Percentiles rank a stretch among this genome's conserved stretches.
phyloP scores from a whole-genome alignment of 2,329 filamentous ascomycete species.

The Mycogone perniciosa region DNA sequence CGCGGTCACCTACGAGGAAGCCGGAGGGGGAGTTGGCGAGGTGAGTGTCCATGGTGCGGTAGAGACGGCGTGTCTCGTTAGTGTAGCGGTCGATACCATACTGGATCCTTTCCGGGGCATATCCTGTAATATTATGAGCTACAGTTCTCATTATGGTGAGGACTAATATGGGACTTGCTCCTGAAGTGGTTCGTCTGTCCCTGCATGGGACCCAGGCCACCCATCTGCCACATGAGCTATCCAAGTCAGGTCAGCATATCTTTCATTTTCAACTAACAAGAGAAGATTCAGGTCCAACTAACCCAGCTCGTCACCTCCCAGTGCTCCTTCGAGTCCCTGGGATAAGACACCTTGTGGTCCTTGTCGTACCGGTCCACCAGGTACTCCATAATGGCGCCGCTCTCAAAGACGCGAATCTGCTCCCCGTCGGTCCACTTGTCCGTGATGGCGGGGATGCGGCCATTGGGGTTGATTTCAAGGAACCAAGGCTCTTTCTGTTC shows the following conservation, averaged over 20 bases:
- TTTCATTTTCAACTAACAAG: not conserved
- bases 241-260: not conserved
- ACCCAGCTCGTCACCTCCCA: conserved; percentile 78
- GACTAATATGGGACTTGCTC: conserved; percentile 37
- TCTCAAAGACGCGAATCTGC: conserved; percentile 73
- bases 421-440: conserved; percentile 71
- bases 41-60: conserved; percentile 68
- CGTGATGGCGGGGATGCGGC: conserved; percentile 80
- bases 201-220: conserved; percentile 76
- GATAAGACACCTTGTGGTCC: conserved; percentile 77
- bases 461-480: conserved; percentile 86
- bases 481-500: conserved; percentile 85
- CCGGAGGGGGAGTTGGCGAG: conserved; percentile 51
- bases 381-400: conserved; percentile 78
- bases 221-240: conserved; percentile 67
- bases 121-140: conserved; percentile 37
- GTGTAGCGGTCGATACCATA: conserved; percentile 78
- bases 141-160: not conserved
- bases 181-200: conserved; percentile 76
- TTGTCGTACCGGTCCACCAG: conserved; percentile 74
- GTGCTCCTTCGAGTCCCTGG: conserved; percentile 63
- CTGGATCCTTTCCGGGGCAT: conserved; percentile 74
- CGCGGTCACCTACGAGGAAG: conserved; percentile 60
- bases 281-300: conserved; percentile 14
- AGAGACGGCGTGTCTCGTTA: conserved; percentile 79